Percentiles rank a stretch among this genome's conserved stretches.
These are phyloP conservation scores for Clavispora vitiphila DNA, from an alignment of 805 yeast species.

Conservation along the genomic window DNA sequence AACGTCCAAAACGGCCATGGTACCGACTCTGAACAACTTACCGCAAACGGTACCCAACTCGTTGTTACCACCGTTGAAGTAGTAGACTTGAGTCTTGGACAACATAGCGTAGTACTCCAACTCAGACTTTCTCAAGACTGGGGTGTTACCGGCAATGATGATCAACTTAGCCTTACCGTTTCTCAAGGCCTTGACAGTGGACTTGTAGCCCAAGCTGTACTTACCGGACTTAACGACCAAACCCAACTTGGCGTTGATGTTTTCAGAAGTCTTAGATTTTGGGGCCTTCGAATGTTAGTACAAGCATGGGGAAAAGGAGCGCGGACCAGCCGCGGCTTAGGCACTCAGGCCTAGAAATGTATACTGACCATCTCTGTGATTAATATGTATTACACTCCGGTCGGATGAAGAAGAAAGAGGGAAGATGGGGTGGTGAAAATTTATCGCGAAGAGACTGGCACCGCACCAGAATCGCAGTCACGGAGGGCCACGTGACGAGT, in stretches of 20 bases:
- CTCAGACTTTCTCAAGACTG: conserved; percentile 99
- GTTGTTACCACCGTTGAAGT: conserved; percentile 99
- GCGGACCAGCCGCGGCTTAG: neutral
- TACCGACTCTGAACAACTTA: conserved; percentile 99
- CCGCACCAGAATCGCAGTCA: conserved; percentile 3
- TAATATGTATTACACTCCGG: conserved; percentile 82
- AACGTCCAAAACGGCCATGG: conserved; percentile 90
- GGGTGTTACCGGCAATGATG: conserved; percentile 98
- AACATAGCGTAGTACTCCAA: conserved; percentile 99
- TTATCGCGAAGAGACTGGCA: conserved; percentile 8
- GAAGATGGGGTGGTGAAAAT: conserved; percentile 5
- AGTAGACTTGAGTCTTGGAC: conserved; percentile 94
- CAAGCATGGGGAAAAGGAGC: neutral
- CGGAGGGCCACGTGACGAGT: conserved; percentile 1
- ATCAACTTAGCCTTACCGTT: conserved; percentile 98
- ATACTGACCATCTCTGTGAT: conserved; percentile 95
- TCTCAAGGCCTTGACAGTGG: conserved; percentile 97
- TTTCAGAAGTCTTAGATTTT: conserved; percentile 86
- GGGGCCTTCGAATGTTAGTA: conserved; percentile 78
- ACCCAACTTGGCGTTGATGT: conserved; percentile 97
- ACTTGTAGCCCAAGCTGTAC: conserved; percentile 99
- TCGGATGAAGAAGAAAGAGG: conserved; percentile 32
- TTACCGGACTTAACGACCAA: conserved; percentile 98
- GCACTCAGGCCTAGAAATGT: neutral
- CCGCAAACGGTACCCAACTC: conserved; percentile 99